phyloP scores from a whole-genome alignment of 2,329 filamentous ascomycete species.

The Dactylonectria estremocensis region DNA sequence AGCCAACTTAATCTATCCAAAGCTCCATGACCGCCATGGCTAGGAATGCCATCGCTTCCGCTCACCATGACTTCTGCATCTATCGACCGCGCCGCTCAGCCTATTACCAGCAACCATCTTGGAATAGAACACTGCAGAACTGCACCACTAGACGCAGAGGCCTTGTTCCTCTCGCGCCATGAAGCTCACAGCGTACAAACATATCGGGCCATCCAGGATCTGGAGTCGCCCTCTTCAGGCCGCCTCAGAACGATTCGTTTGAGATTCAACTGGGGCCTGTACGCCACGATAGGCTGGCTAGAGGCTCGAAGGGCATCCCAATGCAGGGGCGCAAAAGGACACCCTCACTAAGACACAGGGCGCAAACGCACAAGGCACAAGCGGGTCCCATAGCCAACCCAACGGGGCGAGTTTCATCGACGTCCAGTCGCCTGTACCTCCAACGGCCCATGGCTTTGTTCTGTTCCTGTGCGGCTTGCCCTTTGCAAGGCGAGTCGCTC shows the following conservation, averaged over 20 bases:
- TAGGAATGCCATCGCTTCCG: slow-evolving; percentile 4
- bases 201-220: slow-evolving; percentile 11
- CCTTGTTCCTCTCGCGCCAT: not conserved
- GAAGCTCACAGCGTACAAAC: not conserved
- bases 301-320: slow-evolving; percentile 16
- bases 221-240: slow-evolving; percentile 9
- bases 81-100: not conserved
- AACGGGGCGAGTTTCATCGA: slow-evolving; percentile 41
- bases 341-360: not conserved
- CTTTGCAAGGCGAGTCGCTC: not conserved
- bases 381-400: slow-evolving; percentile 25
- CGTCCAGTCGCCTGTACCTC: slow-evolving; percentile 34
- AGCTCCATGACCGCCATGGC: slow-evolving; percentile 1
- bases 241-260: slow-evolving; percentile 40
- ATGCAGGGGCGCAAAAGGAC: slow-evolving; percentile 31
- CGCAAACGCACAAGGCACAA: slow-evolving; percentile 16
- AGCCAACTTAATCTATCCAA: slow-evolving; percentile 8
- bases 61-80: slow-evolving; percentile 3
- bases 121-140: not conserved
- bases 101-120: not conserved
- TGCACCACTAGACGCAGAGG: not conserved
- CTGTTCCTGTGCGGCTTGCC: slow-evolving; percentile 4
- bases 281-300: slow-evolving; percentile 34
- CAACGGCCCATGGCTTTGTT: slow-evolving; percentile 27
- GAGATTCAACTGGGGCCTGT: slow-evolving; percentile 41